These are phyloP conservation scores for Paramecium octaurelia DNA, from an alignment of 73 alveolate species.

Conservation along the genomic window DNA sequence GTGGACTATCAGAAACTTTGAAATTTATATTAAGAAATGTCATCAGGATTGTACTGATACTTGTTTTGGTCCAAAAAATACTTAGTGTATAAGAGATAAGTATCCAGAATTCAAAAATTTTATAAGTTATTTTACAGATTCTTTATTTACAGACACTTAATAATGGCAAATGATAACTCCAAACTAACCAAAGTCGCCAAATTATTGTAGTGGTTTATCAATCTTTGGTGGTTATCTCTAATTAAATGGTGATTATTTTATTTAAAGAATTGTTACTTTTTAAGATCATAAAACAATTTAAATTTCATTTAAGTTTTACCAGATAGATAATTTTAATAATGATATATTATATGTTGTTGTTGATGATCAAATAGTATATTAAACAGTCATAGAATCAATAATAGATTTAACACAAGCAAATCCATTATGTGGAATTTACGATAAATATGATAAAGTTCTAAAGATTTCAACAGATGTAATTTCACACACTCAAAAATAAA, in stretches of 20 bases:
- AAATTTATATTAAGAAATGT: neutral
- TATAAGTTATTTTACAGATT: neutral
- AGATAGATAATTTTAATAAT: neutral
- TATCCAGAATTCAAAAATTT: neutral
- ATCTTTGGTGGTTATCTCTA: neutral
- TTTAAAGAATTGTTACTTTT: neutral
- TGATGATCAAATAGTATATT: neutral
- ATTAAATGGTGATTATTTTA: neutral
- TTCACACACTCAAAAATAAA: neutral
- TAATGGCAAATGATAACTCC: neutral
- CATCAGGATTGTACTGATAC: neutral
- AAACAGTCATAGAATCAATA: neutral
- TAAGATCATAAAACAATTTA: neutral
- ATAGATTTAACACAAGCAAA: neutral
- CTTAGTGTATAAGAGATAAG: neutral
- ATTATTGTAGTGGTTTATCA: neutral
- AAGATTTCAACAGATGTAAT: neutral
- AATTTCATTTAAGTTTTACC: neutral
- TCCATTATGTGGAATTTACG: neutral
- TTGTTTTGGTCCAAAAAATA: neutral
- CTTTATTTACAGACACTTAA: neutral
- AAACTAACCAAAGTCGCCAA: neutral
- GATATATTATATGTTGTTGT: neutral
- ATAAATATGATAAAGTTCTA: neutral
- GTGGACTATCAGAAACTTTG: neutral